Base-by-base conservation (phyloP, 192 early-diverging fungal genomes). In the Coemansia umbellata region DNA sequence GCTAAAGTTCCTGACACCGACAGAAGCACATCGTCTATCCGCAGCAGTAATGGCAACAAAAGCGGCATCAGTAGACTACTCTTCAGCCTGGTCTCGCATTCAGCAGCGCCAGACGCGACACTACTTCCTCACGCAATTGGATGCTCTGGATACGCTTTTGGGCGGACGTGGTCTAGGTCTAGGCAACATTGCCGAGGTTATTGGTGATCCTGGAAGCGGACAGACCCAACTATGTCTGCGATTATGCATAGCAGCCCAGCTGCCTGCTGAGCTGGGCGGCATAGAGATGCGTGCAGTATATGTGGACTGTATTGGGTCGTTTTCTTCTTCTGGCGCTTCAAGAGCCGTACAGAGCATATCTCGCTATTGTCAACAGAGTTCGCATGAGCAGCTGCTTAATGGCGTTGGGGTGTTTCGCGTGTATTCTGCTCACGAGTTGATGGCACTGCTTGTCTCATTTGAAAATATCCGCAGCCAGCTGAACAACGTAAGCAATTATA, bases 351-450 rank as follows among this genome's bases (percentile, higher is more conserved):
- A 31, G 15, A 19, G 42, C 10, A 41, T 24, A 18, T 28, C 32
- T 27, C 13, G 19, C 17, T 31, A 1, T 11, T 23, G 15, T 21
- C 31, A 17, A 18, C 31, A 26, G 26, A 17, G 30, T 3, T 24
- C 22, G 37, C 4, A 24, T 30, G 27, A 30, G 23, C 22, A 17
- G n/a, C n/a, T 52, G 33, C 55, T 58, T 28, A 50, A 50, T 8
- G 15, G 49, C 4, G 50, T 62, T 31, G 36, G 45, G 17, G 54
- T 62, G 19, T 62, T 69, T 50, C 59, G 66, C 18, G 45, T 62
- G 10, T 58, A 58, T 35, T 53, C 37, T 9, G 66, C 59, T 13
- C 66, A 69, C 19, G 67, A 70, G 55, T 40, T 70, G 18, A 31
- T 63, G 7, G 54, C 67, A 0, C 31, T 70, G 24, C 36, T 70